These are phyloP conservation scores for Talaromyces sp. DNA, from an alignment of 2,329 filamentous ascomycete species.

Conservation along the genomic window DNA sequence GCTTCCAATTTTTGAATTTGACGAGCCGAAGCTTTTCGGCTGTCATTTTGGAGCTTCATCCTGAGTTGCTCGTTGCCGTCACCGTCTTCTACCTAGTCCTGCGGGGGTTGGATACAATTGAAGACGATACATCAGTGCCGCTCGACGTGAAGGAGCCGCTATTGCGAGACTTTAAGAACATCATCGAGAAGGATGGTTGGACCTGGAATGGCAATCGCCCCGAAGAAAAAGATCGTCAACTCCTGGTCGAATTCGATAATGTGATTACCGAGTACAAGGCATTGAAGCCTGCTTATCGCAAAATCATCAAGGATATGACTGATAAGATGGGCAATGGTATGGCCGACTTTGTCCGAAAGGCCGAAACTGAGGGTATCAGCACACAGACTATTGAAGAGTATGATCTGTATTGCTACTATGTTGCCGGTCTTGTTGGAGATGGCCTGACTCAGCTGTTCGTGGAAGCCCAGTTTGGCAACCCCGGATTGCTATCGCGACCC, in stretches of 20 bases:
- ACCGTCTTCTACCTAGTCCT: conserved; percentile 90
- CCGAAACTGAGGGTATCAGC: conserved; percentile 73
- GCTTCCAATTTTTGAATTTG: conserved; percentile 79
- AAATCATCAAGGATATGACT: conserved; percentile 89
- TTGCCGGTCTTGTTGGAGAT: conserved; percentile 96
- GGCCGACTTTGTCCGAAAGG: conserved; percentile 89
- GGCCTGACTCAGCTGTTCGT: conserved; percentile 89
- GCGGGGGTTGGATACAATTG: conserved; percentile 93
- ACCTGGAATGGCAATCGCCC: conserved; percentile 80
- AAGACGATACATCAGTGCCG: conserved; percentile 94
- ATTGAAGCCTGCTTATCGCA: conserved; percentile 77
- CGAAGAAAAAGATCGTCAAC: conserved; percentile 88
- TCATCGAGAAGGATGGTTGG: conserved; percentile 83
- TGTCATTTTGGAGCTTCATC: conserved; percentile 94
- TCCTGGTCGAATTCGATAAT: conserved; percentile 87
- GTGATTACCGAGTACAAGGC: conserved; percentile 84
- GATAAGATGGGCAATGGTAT: conserved; percentile 96
- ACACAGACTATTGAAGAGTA: conserved; percentile 84
- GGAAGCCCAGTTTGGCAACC: conserved; percentile 79
- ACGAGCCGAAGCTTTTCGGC: conserved; percentile 91
- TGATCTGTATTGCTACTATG: conserved; percentile 96
- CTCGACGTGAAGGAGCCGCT: conserved; percentile 79
- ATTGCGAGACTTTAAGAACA: conserved; percentile 74
- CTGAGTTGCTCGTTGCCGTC: conserved; percentile 85
- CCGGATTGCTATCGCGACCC: conserved; percentile 72